Conservation (phyloP, 306 rosid species). For the Fragaria iinumae region DNA sequence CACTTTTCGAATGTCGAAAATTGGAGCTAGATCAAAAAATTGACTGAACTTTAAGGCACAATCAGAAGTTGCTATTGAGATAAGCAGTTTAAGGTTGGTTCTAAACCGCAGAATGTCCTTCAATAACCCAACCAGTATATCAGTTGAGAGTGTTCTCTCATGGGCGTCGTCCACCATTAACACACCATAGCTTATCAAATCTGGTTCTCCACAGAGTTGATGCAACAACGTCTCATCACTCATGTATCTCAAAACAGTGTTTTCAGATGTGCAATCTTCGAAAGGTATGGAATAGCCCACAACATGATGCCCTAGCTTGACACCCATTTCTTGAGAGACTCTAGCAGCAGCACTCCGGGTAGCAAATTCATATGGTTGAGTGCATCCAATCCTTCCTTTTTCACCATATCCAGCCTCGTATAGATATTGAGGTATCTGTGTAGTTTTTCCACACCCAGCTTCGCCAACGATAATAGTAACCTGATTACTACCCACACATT, state of each 20-base stretch:
- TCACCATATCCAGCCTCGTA: slow-evolving; percentile 85
- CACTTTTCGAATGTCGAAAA: slow-evolving; percentile 55
- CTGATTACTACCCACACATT: slow-evolving; percentile 62
- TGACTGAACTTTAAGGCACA: slow-evolving; percentile 70
- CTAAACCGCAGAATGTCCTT: slow-evolving; percentile 61
- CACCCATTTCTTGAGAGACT: slow-evolving; percentile 83
- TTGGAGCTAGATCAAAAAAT: slow-evolving; percentile 73
- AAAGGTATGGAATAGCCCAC: slow-evolving; percentile 80
- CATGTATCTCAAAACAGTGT: slow-evolving; percentile 84
- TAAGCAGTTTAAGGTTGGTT: slow-evolving; percentile 48
- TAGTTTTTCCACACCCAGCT: slow-evolving; percentile 91
- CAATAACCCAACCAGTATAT: slow-evolving; percentile 76
- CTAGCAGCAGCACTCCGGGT: slow-evolving; percentile 95
- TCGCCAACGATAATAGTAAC: slow-evolving; percentile 88
- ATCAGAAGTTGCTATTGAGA: slow-evolving; percentile 68
- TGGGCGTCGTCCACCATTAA: slow-evolving; percentile 98
- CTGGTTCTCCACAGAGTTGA: slow-evolving; percentile 67
- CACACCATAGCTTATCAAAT: slow-evolving; percentile 78
- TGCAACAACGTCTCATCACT: slow-evolving; percentile 90
- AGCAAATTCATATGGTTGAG: slow-evolving; percentile 85
- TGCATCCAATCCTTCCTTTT: slow-evolving; percentile 86
- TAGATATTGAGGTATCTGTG: slow-evolving; percentile 33
- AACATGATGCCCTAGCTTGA: slow-evolving; percentile 79
- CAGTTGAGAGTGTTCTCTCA: slow-evolving; percentile 91
- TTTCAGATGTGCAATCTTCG: slow-evolving; percentile 67